These are phyloP conservation scores for Mycena haematopus DNA, from an alignment of 768 basidiomycete species.

Conservation along the genomic window DNA sequence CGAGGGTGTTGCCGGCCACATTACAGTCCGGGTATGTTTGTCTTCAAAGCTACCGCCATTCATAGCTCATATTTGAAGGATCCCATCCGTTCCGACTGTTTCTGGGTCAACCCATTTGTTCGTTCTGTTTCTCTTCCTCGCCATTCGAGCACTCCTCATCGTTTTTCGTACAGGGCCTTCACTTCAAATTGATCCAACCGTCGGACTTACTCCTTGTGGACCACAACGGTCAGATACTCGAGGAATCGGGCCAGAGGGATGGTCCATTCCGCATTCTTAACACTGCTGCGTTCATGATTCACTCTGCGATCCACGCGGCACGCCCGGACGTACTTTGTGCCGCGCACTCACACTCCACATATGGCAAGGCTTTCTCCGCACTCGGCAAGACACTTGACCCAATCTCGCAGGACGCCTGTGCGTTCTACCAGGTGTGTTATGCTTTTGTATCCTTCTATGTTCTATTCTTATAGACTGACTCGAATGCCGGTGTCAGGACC, in stretches of 20 bases:
- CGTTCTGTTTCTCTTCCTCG: slow-evolving; percentile 2
- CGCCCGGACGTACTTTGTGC: slow-evolving; percentile 55
- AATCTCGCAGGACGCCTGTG: slow-evolving; percentile 51
- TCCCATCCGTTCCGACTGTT: slow-evolving; percentile 46
- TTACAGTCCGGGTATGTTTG: slow-evolving; percentile 41
- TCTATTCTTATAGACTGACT: neutral
- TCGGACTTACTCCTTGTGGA: slow-evolving; percentile 53
- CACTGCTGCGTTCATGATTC: slow-evolving; percentile 44
- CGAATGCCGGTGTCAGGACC: slow-evolving; percentile 31
- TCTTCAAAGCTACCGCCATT: too few relatives aligned
- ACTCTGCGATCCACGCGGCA: slow-evolving; percentile 51
- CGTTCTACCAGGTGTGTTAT: slow-evolving; percentile 42
- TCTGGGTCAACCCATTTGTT: slow-evolving; percentile 58
- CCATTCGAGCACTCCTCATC: neutral
- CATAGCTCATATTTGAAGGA: slow-evolving; percentile 32
- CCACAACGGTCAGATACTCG: slow-evolving; percentile 36
- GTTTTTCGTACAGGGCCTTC: slow-evolving; percentile 43
- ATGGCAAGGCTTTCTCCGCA: slow-evolving; percentile 57
- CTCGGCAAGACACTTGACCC: slow-evolving; percentile 51
- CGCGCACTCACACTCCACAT: slow-evolving; percentile 54
- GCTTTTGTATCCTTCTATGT: neutral
- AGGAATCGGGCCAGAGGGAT: slow-evolving; percentile 35
- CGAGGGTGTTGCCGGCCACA: slow-evolving; percentile 57
- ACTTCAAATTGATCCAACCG: slow-evolving; percentile 53
- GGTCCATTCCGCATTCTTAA: slow-evolving; percentile 35